phyloP scores from a whole-genome alignment of 108 stramenopile genomes.

The Pseudonitzschia multistriata region DNA sequence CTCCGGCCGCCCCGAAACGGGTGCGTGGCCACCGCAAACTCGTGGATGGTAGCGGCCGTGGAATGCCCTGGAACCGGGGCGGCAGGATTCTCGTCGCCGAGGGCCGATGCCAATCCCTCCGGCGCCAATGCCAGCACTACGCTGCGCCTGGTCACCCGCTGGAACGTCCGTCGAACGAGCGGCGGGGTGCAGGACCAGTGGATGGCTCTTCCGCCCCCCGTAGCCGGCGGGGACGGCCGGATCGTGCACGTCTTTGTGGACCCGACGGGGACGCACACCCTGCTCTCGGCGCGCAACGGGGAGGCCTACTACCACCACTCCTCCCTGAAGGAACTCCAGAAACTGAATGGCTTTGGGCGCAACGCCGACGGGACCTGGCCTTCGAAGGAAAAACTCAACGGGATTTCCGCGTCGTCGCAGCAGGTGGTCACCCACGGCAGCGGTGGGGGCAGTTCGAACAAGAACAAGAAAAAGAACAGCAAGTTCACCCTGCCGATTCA shows the following conservation, averaged over 20 bases:
- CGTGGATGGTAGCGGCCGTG: slow-evolving; percentile 80
- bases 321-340: slow-evolving; percentile 39
- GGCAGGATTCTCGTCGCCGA: background rate
- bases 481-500: slow-evolving; percentile 36
- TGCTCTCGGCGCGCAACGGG: slow-evolving; percentile 73
- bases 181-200: slow-evolving; percentile 35
- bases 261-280: slow-evolving; percentile 80
- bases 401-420: slow-evolving; percentile 36
- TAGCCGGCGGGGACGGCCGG: slow-evolving; percentile 39
- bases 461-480: slow-evolving; percentile 5
- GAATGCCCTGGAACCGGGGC: slow-evolving; percentile 44
- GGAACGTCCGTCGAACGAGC: slow-evolving; percentile 57
- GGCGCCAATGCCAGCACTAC: slow-evolving; percentile 6
- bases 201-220: slow-evolving; percentile 47
- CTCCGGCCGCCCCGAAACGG: slow-evolving; percentile 58
- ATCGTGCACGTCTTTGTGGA: slow-evolving; percentile 76
- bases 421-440: slow-evolving; percentile 6
- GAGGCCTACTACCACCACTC: slow-evolving; percentile 82
- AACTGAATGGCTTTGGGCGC: slow-evolving; percentile 74
- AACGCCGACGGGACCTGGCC: slow-evolving; percentile 55
- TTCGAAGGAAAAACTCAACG: slow-evolving; percentile 27
- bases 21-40: slow-evolving; percentile 79
- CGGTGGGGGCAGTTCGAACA: background rate
- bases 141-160: slow-evolving; percentile 50
- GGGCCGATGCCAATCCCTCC: background rate